These are phyloP conservation scores for Elasticomyces elasticus DNA, from an alignment of 495 filamentous ascomycete species.

Conservation along the genomic window DNA sequence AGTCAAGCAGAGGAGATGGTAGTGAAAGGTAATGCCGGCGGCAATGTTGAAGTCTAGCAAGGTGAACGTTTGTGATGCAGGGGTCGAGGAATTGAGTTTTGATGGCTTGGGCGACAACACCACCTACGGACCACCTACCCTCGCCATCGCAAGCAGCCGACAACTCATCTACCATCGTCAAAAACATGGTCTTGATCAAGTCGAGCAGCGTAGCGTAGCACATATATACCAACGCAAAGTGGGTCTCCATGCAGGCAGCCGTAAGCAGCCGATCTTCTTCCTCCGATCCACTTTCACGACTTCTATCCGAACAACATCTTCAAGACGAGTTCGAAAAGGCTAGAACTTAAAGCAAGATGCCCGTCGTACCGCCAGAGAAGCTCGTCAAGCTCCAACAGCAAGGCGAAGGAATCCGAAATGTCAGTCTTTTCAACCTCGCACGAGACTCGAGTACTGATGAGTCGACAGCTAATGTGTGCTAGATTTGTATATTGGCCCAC, in stretches of 20 bases:
- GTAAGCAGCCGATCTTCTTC: not conserved
- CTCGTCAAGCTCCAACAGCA: conserved; percentile 75
- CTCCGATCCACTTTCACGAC: not conserved
- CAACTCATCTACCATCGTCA: too few species aligned
- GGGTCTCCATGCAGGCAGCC: not conserved
- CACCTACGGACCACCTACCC: not conserved
- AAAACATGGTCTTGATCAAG: too few species aligned
- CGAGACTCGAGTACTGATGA: not conserved
- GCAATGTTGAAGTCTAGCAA: not conserved
- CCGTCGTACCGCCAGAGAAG: conserved; percentile 77
- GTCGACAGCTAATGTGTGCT: conserved; percentile 16
- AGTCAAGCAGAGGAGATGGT: too few species aligned
- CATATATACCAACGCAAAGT: not conserved
- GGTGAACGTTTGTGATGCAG: too few species aligned
- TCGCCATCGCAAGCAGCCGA: not conserved
- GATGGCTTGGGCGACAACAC: too few species aligned
- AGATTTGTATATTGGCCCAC: conserved; percentile 97
- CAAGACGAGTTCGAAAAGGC: not conserved
- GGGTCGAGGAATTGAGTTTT: not conserved
- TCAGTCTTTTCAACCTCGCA: conserved; percentile 32
- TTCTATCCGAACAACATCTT: not conserved
- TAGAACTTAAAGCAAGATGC: conserved; percentile 45
- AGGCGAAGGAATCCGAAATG: conserved; percentile 80
- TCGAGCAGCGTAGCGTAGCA: too few species aligned
- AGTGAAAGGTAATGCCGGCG: too few species aligned